Evolutionary conservation across 768 basidiomycete genomes (phyloP).

Genomic region (Termitomyces heimii): DNA sequence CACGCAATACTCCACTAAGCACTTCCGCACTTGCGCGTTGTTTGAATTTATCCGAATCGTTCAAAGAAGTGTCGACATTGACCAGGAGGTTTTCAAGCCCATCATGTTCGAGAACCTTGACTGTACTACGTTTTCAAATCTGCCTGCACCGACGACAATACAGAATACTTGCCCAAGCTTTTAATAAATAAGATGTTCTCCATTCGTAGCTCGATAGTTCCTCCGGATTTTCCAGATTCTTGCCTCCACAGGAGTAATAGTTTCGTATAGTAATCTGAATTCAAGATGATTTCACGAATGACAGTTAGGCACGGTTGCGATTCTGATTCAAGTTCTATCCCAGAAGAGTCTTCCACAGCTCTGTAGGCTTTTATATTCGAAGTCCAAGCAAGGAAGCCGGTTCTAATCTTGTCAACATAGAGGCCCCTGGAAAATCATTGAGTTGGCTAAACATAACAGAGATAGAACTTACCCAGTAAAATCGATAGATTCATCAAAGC

Average conservation of each 20-base stretch:
- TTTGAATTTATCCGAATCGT: constrained; percentile 73
- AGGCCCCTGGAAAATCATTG: constrained; percentile 22
- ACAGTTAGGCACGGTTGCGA: constrained; percentile 47
- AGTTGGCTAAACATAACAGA: background rate
- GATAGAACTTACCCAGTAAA: constrained; percentile 26
- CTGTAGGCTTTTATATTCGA: constrained; percentile 56
- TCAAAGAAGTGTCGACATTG: constrained; percentile 55
- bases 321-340: constrained; percentile 46
- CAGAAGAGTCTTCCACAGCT: constrained; percentile 28
- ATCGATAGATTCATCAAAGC: constrained; percentile 34
- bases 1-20: constrained; percentile 68
- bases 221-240: constrained; percentile 59
- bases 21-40: constrained; percentile 71
- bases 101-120: constrained; percentile 57
- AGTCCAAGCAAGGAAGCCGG: constrained; percentile 78
- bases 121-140: constrained; percentile 30
- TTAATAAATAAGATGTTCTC: constrained; percentile 39
- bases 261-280: constrained; percentile 53
- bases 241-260: constrained; percentile 70
- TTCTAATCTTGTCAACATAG: constrained; percentile 70
- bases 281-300: constrained; percentile 40
- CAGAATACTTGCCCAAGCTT: constrained; percentile 25
- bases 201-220: constrained; percentile 49
- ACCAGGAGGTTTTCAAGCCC: constrained; percentile 47
- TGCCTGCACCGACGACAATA: background rate